Evolutionary conservation across 2,329 filamentous ascomycete species (phyloP).

Genomic region (Aspergillus sclerotialis): DNA sequence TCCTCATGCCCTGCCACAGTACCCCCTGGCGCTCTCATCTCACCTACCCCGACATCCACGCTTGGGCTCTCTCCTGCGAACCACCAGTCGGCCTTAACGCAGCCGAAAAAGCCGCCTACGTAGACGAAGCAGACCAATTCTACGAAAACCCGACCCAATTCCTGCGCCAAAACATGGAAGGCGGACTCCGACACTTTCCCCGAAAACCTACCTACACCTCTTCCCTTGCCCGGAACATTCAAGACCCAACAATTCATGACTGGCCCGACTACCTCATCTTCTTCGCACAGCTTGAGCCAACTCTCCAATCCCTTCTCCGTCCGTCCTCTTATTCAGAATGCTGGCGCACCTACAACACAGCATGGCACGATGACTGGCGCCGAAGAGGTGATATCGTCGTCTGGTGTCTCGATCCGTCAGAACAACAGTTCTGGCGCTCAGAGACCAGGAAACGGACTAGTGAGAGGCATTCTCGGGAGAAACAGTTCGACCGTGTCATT

Average conservation of each 20-base stretch:
- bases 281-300: slow-evolving; percentile 52
- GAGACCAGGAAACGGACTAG: slow-evolving; percentile 15
- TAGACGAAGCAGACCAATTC: slow-evolving; percentile 88
- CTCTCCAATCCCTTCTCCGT: slow-evolving; percentile 37
- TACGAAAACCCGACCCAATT: slow-evolving; percentile 61
- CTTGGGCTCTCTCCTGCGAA: slow-evolving; percentile 84
- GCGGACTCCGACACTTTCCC: slow-evolving; percentile 27
- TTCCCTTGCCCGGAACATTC: slow-evolving; percentile 3
- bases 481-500: slow-evolving; percentile 30
- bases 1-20: slow-evolving; percentile 92
- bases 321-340: slow-evolving; percentile 50
- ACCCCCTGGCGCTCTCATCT: slow-evolving; percentile 92
- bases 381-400: slow-evolving; percentile 57
- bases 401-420: slow-evolving; percentile 43
- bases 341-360: slow-evolving; percentile 54
- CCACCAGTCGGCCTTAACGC: slow-evolving; percentile 66
- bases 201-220: slow-evolving; percentile 25
- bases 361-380: slow-evolving; percentile 57
- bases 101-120: slow-evolving; percentile 59
- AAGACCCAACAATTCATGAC: slow-evolving; percentile 18
- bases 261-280: slow-evolving; percentile 47
- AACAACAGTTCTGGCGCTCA: slow-evolving; percentile 30
- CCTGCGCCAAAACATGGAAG: slow-evolving; percentile 47
- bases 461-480: slow-evolving; percentile 17
- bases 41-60: slow-evolving; percentile 64